Evolutionary conservation across 2,329 filamentous ascomycete species (phyloP).

Genomic region (Stachybotrys chartarum): DNA sequence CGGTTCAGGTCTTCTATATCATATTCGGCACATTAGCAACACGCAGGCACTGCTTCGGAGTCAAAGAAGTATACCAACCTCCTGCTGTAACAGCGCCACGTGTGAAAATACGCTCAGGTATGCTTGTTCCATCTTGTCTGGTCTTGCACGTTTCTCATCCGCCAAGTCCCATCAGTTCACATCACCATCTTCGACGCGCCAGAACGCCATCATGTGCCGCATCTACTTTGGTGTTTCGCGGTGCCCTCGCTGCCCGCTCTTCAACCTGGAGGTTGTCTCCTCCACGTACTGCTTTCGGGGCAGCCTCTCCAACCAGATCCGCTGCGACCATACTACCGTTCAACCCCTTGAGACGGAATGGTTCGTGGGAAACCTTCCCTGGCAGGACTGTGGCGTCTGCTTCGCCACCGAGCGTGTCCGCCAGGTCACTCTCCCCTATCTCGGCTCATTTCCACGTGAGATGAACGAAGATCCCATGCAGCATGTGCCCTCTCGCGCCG

Average conservation of each 20-base stretch:
- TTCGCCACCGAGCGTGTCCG: not conserved
- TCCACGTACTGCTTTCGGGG: not conserved
- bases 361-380: not conserved
- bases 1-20: no score
- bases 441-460: not conserved
- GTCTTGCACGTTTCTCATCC: no score
- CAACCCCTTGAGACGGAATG: not conserved
- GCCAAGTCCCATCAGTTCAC: no score
- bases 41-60: no score
- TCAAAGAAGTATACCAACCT: no score
- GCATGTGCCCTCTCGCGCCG: no score
- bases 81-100: no score
- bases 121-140: no score
- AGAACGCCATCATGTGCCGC: not conserved
- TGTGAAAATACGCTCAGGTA: no score
- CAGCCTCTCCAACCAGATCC: not conserved
- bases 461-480: not conserved
- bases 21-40: no score
- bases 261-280: not conserved
- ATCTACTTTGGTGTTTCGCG: not conserved
- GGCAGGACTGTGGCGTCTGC: not conserved
- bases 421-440: not conserved
- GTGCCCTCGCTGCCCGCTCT: not conserved
- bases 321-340: not conserved
- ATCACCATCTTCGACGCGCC: no score